A percentile compares a stretch with the other conserved stretches of the same genome.
These are phyloP conservation scores for Cylindrotheca fusiformis DNA, from an alignment of 108 stramenopile species.

Conservation along the genomic window DNA sequence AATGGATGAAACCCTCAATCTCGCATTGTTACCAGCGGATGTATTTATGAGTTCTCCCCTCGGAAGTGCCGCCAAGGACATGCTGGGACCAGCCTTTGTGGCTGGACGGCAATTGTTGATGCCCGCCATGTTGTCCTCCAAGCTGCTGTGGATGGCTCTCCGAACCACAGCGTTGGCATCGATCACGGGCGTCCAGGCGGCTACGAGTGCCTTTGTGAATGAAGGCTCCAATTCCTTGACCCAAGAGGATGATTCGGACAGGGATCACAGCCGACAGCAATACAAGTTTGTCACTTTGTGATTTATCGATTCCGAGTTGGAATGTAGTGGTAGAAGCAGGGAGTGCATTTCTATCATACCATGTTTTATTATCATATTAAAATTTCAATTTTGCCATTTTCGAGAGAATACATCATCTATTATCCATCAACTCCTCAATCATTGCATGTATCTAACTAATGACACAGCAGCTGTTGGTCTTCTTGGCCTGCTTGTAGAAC, in stretches of 20 bases:
- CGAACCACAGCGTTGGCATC: conserved; percentile 66
- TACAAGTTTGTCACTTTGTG: conserved; percentile 17
- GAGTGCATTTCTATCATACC: too few relatives aligned
- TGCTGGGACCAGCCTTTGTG: conserved; percentile 56
- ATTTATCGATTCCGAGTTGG: too few relatives aligned
- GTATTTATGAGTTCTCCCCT: conserved; percentile 63
- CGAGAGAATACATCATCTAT: too few relatives aligned
- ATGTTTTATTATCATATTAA: too few relatives aligned
- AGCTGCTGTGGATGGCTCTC: conserved; percentile 59
- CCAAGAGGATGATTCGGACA: conserved; percentile 9
- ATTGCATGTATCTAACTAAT: conserved; percentile 38
- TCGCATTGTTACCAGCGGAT: conserved; percentile 72
- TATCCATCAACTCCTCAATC: background rate
- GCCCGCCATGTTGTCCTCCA: conserved; percentile 65
- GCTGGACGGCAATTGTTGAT: conserved; percentile 57
- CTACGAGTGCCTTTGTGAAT: conserved; percentile 52
- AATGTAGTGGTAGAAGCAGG: too few relatives aligned
- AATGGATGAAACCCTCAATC: conserved; percentile 58
- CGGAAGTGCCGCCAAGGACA: conserved; percentile 46
- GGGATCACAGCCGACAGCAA: background rate
- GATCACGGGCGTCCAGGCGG: conserved; percentile 62
- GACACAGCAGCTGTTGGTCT: conserved; percentile 98
- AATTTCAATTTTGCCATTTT: too few relatives aligned
- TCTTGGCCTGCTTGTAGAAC: conserved; percentile 99
- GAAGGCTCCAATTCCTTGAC: conserved; percentile 40